Percentiles rank a stretch among this genome's conserved stretches.
Conservation (phyloP, 2,329 filamentous ascomycete species). For the Aplosporella prunicola region DNA sequence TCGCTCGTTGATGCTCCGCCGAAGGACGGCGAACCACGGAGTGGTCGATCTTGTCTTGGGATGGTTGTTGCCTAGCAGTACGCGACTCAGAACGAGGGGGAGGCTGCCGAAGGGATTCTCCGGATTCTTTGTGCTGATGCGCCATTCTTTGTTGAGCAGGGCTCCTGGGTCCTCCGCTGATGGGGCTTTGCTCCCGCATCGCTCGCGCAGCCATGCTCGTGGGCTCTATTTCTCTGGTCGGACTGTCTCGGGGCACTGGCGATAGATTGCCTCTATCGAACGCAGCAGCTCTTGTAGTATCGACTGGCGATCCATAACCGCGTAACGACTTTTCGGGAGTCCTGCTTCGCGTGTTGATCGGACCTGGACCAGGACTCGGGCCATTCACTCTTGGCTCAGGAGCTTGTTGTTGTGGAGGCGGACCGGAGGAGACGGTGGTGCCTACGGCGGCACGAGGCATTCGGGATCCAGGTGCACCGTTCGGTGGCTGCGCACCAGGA, state of each 20-base stretch:
- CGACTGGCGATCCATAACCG: slow-evolving; percentile 32
- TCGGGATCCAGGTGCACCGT: slow-evolving; percentile 40
- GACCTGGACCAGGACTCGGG: slow-evolving; percentile 1
- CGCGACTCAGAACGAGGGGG: not conserved
- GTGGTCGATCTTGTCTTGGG: slow-evolving; percentile 55
- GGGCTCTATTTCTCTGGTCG: slow-evolving; percentile 11
- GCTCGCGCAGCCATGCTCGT: slow-evolving; percentile 4
- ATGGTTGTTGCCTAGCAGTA: slow-evolving; percentile 43
- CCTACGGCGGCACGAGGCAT: slow-evolving; percentile 49
- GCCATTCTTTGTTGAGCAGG: not conserved
- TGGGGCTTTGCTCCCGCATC: slow-evolving; percentile 8
- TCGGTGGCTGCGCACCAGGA: slow-evolving; percentile 25
- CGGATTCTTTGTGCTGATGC: not conserved
- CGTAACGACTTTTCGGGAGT: slow-evolving; percentile 43
- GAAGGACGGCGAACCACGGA: not conserved
- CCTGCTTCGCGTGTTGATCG: slow-evolving; percentile 31
- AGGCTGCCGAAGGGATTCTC: not conserved
- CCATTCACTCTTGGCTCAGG: slow-evolving; percentile 46
- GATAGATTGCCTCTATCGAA: slow-evolving; percentile 40
- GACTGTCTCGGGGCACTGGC: slow-evolving; percentile 35
- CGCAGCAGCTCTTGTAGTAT: slow-evolving; percentile 32
- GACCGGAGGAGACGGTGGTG: slow-evolving; percentile 50
- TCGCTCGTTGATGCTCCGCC: too few species aligned
- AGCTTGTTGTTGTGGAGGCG: slow-evolving; percentile 55
- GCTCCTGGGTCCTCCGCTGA: not conserved